These are phyloP conservation scores for Ophiocordyceps sinensis DNA, from an alignment of 2,329 filamentous ascomycete species.

Conservation along the genomic window DNA sequence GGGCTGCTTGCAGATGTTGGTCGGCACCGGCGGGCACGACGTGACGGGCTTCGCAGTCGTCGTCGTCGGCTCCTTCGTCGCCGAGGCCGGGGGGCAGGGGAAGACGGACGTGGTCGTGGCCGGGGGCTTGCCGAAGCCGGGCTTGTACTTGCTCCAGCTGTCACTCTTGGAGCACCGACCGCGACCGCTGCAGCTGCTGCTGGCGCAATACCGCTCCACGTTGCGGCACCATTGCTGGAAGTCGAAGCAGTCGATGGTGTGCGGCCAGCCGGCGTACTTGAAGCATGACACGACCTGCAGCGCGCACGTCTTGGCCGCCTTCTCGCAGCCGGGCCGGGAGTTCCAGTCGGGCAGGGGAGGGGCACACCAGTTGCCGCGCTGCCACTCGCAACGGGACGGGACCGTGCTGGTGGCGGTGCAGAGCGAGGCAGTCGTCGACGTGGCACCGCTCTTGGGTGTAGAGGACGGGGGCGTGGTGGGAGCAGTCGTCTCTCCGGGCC, in stretches of 20 bases:
- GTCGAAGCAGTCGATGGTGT: constrained; percentile 31
- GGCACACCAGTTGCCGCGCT: constrained; percentile 39
- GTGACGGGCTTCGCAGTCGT: constrained; percentile 16
- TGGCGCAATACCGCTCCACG: constrained; percentile 29
- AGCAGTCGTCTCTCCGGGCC: constrained; percentile 1
- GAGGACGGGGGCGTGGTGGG: constrained; percentile 3
- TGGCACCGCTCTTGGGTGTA: constrained; percentile 5
- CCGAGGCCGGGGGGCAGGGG: constrained; percentile 16
- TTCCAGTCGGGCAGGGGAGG: constrained; percentile 32
- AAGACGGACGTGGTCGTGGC: constrained; percentile 20
- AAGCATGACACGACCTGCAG: constrained; percentile 37
- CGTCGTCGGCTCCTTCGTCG: constrained; percentile 9
- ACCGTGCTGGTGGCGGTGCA: constrained; percentile 32
- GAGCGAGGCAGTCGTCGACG: constrained; percentile 19
- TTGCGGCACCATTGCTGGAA: constrained; percentile 35
- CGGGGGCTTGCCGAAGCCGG: constrained; percentile 18
- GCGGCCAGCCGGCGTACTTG: constrained; percentile 34
- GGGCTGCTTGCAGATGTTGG: constrained; percentile 39
- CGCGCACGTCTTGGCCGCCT: constrained; percentile 27
- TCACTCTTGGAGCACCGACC: constrained; percentile 24
- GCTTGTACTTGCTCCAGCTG: constrained; percentile 27
- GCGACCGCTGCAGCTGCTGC: constrained; percentile 19
- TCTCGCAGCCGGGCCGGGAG: constrained; percentile 25
- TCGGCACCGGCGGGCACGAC: constrained; percentile 29
- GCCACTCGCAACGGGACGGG: constrained; percentile 36